These are phyloP conservation scores for Yamadazyma scolyti DNA, from an alignment of 805 yeast species.

Conservation along the genomic window DNA sequence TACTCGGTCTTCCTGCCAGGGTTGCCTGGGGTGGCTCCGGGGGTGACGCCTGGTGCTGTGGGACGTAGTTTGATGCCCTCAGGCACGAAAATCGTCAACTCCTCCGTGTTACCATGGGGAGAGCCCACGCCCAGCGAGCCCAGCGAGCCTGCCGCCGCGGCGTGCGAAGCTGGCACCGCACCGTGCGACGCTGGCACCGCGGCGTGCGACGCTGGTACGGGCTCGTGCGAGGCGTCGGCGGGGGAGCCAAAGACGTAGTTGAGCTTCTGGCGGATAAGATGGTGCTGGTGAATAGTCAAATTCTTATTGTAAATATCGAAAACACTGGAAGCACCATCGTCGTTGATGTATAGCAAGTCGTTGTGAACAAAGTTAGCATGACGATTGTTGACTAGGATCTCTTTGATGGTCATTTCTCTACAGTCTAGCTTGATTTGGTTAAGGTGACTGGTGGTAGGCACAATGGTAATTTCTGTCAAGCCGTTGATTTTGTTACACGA, in stretches of 20 bases:
- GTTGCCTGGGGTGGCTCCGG: conserved; percentile 32
- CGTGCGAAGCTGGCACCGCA: no score
- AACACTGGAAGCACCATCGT: conserved; percentile 26
- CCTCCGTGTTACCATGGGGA: conserved; percentile 55
- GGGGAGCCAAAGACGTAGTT: conserved; percentile 51
- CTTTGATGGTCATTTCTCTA: conserved; percentile 63
- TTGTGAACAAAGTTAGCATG: conserved; percentile 51
- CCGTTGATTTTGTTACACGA: conserved; percentile 60
- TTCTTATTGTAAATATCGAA: conserved; percentile 43
- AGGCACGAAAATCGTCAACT: conserved; percentile 61
- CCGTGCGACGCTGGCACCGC: no score
- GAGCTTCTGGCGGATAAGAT: conserved; percentile 50
- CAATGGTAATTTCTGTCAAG: conserved; percentile 74
- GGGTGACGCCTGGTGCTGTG: conserved; percentile 34
- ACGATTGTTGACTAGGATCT: conserved; percentile 57
- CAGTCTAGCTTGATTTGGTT: conserved; percentile 71
- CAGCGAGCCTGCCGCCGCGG: no score
- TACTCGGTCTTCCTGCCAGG: conserved; percentile 46
- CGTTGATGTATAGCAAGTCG: conserved; percentile 47
- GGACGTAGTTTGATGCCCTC: conserved; percentile 59
- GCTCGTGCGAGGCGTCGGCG: conserved; percentile 18
- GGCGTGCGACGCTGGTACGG: conserved; percentile 7
- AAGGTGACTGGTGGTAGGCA: conserved; percentile 62
- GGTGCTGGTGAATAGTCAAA: conserved; percentile 53
- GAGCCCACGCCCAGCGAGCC: conserved; percentile 11